These are phyloP conservation scores for Radiomyces spectabilis DNA, from an alignment of 192 early-diverging fungal species.

Conservation along the genomic window DNA sequence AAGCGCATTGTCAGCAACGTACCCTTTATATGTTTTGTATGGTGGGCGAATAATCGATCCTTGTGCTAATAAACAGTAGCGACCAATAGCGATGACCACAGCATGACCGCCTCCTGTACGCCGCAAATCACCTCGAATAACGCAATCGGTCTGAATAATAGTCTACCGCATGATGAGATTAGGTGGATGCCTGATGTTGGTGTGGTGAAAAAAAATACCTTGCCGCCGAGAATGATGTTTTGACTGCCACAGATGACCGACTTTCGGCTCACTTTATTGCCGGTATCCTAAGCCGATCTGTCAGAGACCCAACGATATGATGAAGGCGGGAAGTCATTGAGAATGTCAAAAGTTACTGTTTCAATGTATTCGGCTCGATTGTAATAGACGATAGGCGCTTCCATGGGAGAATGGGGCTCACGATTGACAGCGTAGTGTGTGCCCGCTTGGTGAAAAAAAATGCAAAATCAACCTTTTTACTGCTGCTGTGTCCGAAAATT, in stretches of 20 bases:
- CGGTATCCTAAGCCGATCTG: constrained; percentile 62
- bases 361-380: constrained; percentile 88
- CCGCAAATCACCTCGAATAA: constrained; percentile 90
- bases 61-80: constrained; percentile 77
- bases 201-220: constrained; percentile 42
- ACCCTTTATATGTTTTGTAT: constrained; percentile 91
- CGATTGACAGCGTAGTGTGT: too few species aligned
- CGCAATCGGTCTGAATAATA: constrained; percentile 84
- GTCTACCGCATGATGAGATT: constrained; percentile 48
- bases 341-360: constrained; percentile 47
- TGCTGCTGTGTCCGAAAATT: too few species aligned
- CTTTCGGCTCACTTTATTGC: constrained; percentile 92
- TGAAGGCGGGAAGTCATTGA: not conserved
- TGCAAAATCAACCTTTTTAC: too few species aligned
- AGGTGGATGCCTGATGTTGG: not conserved
- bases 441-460: too few species aligned
- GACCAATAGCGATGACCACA: constrained; percentile 86
- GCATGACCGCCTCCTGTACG: constrained; percentile 80
- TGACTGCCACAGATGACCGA: constrained; percentile 90
- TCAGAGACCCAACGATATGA: too few species aligned
- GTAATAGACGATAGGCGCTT: constrained; percentile 61
- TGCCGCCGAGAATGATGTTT: constrained; percentile 95
- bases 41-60: constrained; percentile 84
- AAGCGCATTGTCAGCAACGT: too few species aligned
- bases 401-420: too few species aligned